Base-by-base conservation (phyloP, 78 protist genomes). In the Dictyostelium purpureum region DNA sequence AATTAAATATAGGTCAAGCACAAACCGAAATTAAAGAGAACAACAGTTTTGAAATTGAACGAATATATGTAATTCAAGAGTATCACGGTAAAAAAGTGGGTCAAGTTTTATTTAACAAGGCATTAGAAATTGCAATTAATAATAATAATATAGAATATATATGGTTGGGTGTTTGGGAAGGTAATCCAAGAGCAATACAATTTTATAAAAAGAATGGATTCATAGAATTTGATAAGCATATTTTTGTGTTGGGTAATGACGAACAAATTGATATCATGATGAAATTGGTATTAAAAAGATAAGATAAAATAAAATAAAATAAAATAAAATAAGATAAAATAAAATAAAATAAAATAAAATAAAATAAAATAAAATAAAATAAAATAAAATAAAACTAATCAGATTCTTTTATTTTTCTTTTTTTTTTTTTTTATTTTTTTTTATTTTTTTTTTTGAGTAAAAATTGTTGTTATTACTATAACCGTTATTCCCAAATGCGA, bases 161-260 rank as follows among this genome's bases (percentile, higher is more conserved):
- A 65, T 65, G 73, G 73, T 14, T 65, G 40, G 73, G 73, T 33
- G 73, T 65, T 5, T 65, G 73, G 73, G 73, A 65, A 31, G 4
- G 6, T 9, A 65, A 65, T 65, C 45, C 31, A 35, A 26, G 12
- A 5, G 73, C 73, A 6, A 33, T 65, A 4, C 4, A 11, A 16
- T 65, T 65, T 12, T 65, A 65, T 38, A 65, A 5, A 16, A 65
- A 65, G 12, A n/a, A 65, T 65, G 40, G 40, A 5, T 65, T 65
- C 12, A 4, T 31, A 28, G 40, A 6, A 65, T 65, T 31, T 35
- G 42, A 12, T 65, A 33, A n/a, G 31, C 73, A 65, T 33, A 31
- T 33, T 9, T 65, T 65, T 12, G 16, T 10, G 31, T 12, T 65
- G 19, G 73, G 73, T 31, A 33, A 6, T 31, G 73, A 65, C 40